Conservation (phyloP, 768 basidiomycete genomes). For the Russula olivacea region DNA sequence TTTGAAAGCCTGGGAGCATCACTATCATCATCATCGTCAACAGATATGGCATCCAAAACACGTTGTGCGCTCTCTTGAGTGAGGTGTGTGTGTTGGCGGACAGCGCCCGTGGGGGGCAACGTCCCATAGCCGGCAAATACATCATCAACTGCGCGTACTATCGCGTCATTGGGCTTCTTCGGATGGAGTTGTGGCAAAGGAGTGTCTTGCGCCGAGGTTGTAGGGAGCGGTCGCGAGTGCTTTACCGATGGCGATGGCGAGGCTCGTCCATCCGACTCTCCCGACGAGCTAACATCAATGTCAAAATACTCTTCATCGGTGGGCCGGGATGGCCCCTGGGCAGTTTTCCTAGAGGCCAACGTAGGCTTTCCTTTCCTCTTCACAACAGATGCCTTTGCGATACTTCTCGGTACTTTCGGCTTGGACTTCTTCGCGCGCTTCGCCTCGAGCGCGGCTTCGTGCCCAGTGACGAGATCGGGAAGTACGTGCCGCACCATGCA, state of each 20-base stretch:
- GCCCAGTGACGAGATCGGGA: conserved; percentile 58
- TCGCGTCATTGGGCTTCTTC: neutral
- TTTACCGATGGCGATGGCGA: neutral
- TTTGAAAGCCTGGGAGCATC: neutral
- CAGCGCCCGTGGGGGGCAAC: neutral
- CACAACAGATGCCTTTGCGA: neutral
- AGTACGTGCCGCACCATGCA: conserved; percentile 66
- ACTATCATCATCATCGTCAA: neutral
- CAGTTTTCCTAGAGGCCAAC: neutral
- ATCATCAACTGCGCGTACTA: neutral
- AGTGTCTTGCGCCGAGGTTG: neutral
- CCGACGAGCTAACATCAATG: conserved; percentile 13
- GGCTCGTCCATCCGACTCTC: neutral
- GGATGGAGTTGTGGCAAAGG: neutral
- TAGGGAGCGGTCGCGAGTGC: neutral
- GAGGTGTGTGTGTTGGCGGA: neutral
- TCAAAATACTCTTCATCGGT: conserved; percentile 14
- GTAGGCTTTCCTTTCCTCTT: conserved; percentile 3
- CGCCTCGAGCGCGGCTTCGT: conserved; percentile 42
- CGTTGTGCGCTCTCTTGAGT: neutral
- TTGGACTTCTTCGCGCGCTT: conserved; percentile 14
- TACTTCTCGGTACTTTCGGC: neutral
- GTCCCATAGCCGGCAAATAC: neutral
- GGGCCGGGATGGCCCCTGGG: neutral
- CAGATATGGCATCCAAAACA: neutral